Base-by-base conservation (phyloP, 2,329 filamentous ascomycete genomes). In the Thielaviopsis euricoi region DNA sequence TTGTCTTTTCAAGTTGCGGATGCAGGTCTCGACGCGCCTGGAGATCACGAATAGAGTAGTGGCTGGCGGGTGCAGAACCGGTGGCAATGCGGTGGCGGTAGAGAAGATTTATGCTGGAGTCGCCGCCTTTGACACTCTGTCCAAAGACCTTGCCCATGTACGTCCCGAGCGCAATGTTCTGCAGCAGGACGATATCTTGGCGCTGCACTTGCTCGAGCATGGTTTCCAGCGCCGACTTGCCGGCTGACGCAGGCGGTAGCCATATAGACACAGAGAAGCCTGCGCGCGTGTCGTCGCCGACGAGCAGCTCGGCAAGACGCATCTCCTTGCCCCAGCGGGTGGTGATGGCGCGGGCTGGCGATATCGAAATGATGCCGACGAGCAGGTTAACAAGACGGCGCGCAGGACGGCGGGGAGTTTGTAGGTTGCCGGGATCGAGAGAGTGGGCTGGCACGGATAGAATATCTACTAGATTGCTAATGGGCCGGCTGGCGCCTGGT, bases 241-340 rank as follows among this genome's bases (percentile, higher is more conserved):
- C 26, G 23, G 25, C 29, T 29, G 68, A 48, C 64, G 73, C 62
- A 3, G 62, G 63, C 3, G 76, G 71, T 1, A 95, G 72, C 91
- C 91, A 97, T 67, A 95, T 89, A 2, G 86, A 90, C 58, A 96
- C 75, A 26, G 77, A 81, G 70, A 96, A 95, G 2, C 85, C 86
- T 0, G 87, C 80, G 62, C 77, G 80, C 0, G 89, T 95, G 55
- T 95, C 87, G 67, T 97, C 91, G 5, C 87, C 90, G 0, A 96
- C 81, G 1, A 90, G 73, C 1, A 93, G 69, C 68, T 95, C 89
- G 48, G 91, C 73, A 2, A 95, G 75, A 6, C 86, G 79, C 55
- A 84, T 75, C 6, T 74, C 73, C 12, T 71, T 70, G 25, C 83
- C 80, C 71, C 79, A 83, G 46, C 79, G 76, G 0, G 89, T 87